Evolutionary conservation across 2,329 filamentous ascomycete species (phyloP), one percentile per base, ranked within the genome.

Genomic region (Colletotrichum somersetense): DNA sequence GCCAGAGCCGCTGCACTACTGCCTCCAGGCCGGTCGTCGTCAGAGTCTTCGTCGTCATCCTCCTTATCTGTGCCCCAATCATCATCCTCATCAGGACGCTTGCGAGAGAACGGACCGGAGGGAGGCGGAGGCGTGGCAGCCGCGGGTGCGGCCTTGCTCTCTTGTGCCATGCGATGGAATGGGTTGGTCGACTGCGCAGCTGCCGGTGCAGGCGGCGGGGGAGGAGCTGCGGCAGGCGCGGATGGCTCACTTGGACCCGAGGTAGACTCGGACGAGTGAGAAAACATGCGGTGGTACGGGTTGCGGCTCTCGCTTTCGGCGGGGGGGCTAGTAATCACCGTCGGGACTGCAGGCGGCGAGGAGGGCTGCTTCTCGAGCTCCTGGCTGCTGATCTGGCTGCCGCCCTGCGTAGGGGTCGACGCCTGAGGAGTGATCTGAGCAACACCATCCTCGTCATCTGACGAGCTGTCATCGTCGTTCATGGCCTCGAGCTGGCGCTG

Each of bases 261-360:
- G 14, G 89, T 83, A 23, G 86, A 83, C 67, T 89, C 91, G 8
- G 85, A 84, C 12, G 90, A 85, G 80, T 95, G 92, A 62, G 91
- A 91, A 86, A 97, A 91, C 84, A 95, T 96, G 82, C 92, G 94
- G 85, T 96, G 94, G 85, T 97, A 99, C 3, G 96, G 96, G 79
- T 98, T 98, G 81, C 93, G 96, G 77, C 94, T 97, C 82, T 97
- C 93, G 2, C 89, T 87, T 75, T 94, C 91, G 7, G 86, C 83
- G 3, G 87, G 85, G 57, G 89, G 86, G 69, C 87, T 87, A 44
- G 86, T 85, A 23, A 88, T 83, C 38, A 86, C 82, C 40, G 86
- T 80, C 35, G 88, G 82, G 30, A 83, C 79, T n/a, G 84, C 81
- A 3, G 86, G 82, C 55, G 88, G 85, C 42, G 89, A 84, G 44